A percentile compares a stretch with the other conserved stretches of the same genome.
Evolutionary conservation across 176 grass and related monocot genomes (phyloP).

Genomic region (Phyllostachys edulis): DNA sequence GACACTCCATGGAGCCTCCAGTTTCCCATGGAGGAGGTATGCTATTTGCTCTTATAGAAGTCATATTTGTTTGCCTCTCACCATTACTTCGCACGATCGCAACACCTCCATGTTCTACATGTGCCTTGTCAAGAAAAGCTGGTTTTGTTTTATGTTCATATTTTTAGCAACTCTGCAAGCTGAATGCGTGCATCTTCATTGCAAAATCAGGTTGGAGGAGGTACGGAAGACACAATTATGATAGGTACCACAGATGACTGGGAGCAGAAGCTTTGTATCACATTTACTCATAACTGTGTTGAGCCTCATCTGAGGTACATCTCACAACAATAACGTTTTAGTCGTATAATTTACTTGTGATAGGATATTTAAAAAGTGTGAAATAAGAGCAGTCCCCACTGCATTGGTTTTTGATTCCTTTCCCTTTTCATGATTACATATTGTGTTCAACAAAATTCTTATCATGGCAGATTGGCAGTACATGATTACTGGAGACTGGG

Average conservation of each 20-base stretch:
- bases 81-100: not conserved
- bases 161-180: not conserved
- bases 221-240: slow-evolving; percentile 37
- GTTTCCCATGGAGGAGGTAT: slow-evolving; percentile 63
- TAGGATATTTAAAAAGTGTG: not conserved
- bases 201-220: slow-evolving; percentile 49
- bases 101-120: not conserved
- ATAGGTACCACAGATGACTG: slow-evolving; percentile 35
- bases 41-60: not conserved
- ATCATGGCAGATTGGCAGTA: slow-evolving; percentile 47
- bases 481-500: slow-evolving; percentile 48
- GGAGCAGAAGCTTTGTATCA: slow-evolving; percentile 3
- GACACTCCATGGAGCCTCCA: slow-evolving; percentile 56
- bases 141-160: not conserved
- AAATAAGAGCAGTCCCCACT: not conserved
- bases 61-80: not conserved
- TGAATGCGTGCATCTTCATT: slow-evolving; percentile 18
- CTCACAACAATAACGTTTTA: not conserved
- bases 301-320: not conserved
- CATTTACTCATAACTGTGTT: not conserved
- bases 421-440: slow-evolving; percentile 16
- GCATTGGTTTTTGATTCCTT: not conserved
- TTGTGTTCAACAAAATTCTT: slow-evolving; percentile 23
- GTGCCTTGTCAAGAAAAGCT: not conserved
- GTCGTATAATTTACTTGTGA: not conserved